Percentiles rank a stretch among this genome's conserved stretches.
These are phyloP conservation scores for Setaria viridis DNA, from an alignment of 202 grass and related monocot genomes.

Conservation along the genomic window DNA sequence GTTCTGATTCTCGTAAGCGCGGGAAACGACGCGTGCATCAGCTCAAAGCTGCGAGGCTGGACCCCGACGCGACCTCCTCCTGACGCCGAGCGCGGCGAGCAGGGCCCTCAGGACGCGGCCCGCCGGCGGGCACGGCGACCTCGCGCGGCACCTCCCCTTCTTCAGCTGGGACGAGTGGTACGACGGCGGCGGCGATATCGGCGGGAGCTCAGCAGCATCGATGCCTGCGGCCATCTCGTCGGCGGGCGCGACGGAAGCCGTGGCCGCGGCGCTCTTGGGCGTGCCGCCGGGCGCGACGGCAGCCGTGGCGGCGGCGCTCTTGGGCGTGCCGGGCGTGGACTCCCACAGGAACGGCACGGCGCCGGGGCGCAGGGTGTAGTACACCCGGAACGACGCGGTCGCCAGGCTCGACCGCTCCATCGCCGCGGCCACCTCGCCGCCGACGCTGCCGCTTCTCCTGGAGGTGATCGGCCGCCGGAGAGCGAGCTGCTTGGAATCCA, in stretches of 20 bases:
- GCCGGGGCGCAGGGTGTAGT: constrained; percentile 41
- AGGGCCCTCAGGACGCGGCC: constrained; percentile 35
- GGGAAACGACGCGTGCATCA: neutral
- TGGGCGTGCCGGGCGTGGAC: constrained; percentile 60
- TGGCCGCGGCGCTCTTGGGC: neutral
- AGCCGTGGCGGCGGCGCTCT: constrained; percentile 5
- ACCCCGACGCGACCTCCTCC: constrained; percentile 17
- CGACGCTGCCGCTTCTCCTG: neutral
- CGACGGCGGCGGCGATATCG: constrained; percentile 39
- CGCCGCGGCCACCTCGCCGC: neutral
- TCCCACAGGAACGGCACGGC: constrained; percentile 66
- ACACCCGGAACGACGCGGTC: constrained; percentile 55
- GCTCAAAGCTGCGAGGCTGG: neutral
- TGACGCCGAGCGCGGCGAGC: constrained; percentile 30
- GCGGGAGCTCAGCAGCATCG: neutral
- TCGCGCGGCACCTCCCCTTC: constrained; percentile 18
- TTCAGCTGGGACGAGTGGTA: constrained; percentile 35
- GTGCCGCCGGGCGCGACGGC: neutral
- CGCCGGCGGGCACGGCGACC: neutral
- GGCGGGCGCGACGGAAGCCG: neutral
- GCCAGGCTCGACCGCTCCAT: constrained; percentile 46
- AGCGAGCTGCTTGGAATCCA: constrained; percentile 36
- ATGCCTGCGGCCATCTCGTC: neutral
- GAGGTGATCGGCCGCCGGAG: constrained; percentile 14
- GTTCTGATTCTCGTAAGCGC: neutral